Conservation (phyloP, 768 basidiomycete species). For the Leccinum subgranulosum region DNA sequence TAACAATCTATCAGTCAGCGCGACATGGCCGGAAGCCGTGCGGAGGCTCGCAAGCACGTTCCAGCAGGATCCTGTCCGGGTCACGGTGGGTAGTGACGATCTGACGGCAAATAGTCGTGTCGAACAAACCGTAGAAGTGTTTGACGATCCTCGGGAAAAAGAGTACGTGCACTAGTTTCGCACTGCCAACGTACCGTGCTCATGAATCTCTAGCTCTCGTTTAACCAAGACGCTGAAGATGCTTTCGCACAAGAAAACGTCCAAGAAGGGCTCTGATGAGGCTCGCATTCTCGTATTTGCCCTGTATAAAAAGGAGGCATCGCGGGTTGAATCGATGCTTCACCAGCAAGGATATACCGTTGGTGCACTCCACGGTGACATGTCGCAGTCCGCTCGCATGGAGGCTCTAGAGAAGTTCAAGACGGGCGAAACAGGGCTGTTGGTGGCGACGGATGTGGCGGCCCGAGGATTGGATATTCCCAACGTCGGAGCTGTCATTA, state of each 20-base stretch:
- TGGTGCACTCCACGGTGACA: conserved; percentile 84
- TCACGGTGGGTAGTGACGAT: conserved; percentile 95
- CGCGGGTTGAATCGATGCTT: conserved; percentile 82
- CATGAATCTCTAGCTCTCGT: conserved; percentile 44
- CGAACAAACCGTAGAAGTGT: conserved; percentile 90
- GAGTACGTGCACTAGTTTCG: conserved; percentile 53
- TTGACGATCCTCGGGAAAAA: conserved; percentile 81
- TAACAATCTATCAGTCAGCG: conserved; percentile 63
- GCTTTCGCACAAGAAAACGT: conserved; percentile 61
- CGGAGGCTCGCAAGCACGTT: conserved; percentile 86
- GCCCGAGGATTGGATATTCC: conserved; percentile 97
- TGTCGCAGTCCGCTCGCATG: conserved; percentile 81
- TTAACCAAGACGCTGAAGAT: conserved; percentile 54
- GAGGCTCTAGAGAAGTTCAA: conserved; percentile 87
- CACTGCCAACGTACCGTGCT: neutral
- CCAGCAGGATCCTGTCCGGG: conserved; percentile 76
- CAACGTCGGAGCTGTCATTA: conserved; percentile 89
- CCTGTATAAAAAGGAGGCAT: conserved; percentile 96
- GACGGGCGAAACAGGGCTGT: conserved; percentile 68
- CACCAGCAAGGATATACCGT: conserved; percentile 72
- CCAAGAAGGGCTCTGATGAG: conserved; percentile 44
- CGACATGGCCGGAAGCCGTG: conserved; percentile 97
- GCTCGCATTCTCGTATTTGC: conserved; percentile 88
- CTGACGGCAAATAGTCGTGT: conserved; percentile 92
- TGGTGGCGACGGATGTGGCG: conserved; percentile 98